phyloP scores from a whole-genome alignment of 345 rosid species.

The Hibiscus syriacus region DNA sequence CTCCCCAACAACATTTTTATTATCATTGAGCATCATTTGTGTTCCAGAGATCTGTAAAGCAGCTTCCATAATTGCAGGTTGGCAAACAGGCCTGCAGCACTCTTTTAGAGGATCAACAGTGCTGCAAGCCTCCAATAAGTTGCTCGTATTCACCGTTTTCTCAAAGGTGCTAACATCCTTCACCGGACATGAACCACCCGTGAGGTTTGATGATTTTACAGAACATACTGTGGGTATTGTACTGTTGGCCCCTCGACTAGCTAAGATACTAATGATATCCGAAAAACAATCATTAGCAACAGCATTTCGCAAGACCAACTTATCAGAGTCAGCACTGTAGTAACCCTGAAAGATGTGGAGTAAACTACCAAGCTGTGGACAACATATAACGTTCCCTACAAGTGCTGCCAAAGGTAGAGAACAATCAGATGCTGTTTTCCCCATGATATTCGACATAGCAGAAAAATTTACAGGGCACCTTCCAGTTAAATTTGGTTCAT shows the following conservation, averaged over 20 bases:
- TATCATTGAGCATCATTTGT: slow-evolving; percentile 35
- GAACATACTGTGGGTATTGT: slow-evolving; percentile 68
- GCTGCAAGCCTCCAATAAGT: slow-evolving; percentile 72
- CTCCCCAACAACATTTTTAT: slow-evolving; percentile 34
- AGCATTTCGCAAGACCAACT: slow-evolving; percentile 57
- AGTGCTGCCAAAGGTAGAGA: slow-evolving; percentile 63
- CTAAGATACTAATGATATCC: slow-evolving; percentile 76
- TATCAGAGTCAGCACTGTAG: slow-evolving; percentile 48
- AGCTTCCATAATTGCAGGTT: slow-evolving; percentile 79
- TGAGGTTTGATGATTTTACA: slow-evolving; percentile 68
- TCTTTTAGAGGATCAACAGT: slow-evolving; percentile 85
- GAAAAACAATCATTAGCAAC: slow-evolving; percentile 93
- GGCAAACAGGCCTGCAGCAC: slow-evolving; percentile 91
- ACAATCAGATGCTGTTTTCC: slow-evolving; percentile 81
- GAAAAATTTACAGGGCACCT: slow-evolving; percentile 84
- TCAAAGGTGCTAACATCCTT: slow-evolving; percentile 57
- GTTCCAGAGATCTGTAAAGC: slow-evolving; percentile 65
- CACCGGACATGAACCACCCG: slow-evolving; percentile 88
- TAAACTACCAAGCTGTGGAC: slow-evolving; percentile 85
- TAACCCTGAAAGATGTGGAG: slow-evolving; percentile 77
- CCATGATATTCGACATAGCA: slow-evolving; percentile 48
- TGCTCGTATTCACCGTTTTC: slow-evolving; percentile 66
- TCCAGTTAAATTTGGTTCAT: slow-evolving; percentile 78
- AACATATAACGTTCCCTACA: slow-evolving; percentile 90
- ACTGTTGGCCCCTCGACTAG: slow-evolving; percentile 76